phyloP scores from a whole-genome alignment of 2,329 filamentous ascomycete genomes.

The Iodosphaeria phyllophila region DNA sequence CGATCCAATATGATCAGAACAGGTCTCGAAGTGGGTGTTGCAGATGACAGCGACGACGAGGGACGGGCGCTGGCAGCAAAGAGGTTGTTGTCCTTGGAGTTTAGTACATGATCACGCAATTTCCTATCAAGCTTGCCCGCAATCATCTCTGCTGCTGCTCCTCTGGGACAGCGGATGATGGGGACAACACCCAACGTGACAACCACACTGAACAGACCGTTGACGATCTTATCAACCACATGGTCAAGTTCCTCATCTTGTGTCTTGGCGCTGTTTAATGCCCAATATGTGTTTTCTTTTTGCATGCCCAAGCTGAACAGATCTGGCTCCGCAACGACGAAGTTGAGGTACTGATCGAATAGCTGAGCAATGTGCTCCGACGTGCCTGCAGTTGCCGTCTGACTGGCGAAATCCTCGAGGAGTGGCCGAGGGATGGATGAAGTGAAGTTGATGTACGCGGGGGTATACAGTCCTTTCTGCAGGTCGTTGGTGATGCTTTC shows the following conservation, averaged over 20 bases:
- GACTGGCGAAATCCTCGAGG: conserved; percentile 82
- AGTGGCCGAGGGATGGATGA: conserved; percentile 80
- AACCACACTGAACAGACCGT: conserved; percentile 89
- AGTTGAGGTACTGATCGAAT: conserved; percentile 94
- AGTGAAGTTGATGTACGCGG: conserved; percentile 92
- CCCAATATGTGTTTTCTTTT: conserved; percentile 81
- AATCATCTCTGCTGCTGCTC: conserved; percentile 84
- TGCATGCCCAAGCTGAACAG: conserved; percentile 88
- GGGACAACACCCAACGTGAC: conserved; percentile 97
- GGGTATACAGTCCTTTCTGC: conserved; percentile 72
- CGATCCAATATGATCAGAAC: conserved; percentile 88
- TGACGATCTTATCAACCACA: conserved; percentile 81
- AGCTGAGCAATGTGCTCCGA: conserved; percentile 83
- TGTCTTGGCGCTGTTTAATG: conserved; percentile 83
- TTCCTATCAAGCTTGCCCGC: conserved; percentile 88
- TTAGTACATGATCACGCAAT: conserved; percentile 86
- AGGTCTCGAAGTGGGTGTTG: conserved; percentile 57
- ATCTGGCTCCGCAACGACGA: conserved; percentile 88
- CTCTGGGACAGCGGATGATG: conserved; percentile 86
- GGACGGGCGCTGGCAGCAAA: conserved; percentile 55
- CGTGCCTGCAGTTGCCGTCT: conserved; percentile 69
- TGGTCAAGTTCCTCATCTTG: conserved; percentile 78
- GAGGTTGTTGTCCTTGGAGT: conserved; percentile 95
- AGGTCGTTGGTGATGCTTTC: conserved; percentile 72
- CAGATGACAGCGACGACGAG: conserved; percentile 30